Evolutionary conservation across 164 flowering plant genomes (phyloP).

Genomic region (Sextonia rubra): DNA sequence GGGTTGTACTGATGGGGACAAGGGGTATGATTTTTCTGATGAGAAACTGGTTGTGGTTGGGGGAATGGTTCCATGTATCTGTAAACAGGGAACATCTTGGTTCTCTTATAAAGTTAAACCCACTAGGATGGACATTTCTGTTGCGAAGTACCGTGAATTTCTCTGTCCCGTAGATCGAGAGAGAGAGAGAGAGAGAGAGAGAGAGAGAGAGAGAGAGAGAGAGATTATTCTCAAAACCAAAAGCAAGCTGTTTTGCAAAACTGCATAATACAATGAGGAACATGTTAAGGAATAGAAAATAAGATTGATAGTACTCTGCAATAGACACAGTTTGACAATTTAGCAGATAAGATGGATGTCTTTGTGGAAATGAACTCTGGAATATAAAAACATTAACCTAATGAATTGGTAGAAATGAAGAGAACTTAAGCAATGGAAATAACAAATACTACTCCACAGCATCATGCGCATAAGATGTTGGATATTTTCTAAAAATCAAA

Average conservation of each 20-base stretch:
- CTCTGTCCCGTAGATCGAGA: neutral
- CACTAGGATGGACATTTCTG: neutral
- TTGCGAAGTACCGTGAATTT: neutral
- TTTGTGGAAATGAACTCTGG: too few relatives aligned
- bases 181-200: too few relatives aligned
- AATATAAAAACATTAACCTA: too few relatives aligned
- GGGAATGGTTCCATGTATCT: slow-evolving; percentile 30
- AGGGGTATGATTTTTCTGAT: slow-evolving; percentile 19
- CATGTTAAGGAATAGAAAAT: neutral
- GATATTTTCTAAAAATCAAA: too few relatives aligned
- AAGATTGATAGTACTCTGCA: too few relatives aligned
- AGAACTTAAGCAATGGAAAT: too few relatives aligned
- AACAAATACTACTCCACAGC: too few relatives aligned
- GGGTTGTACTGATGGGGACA: slow-evolving; percentile 20
- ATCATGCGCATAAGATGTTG: too few relatives aligned
- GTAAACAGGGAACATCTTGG: slow-evolving; percentile 30
- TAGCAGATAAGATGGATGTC: too few relatives aligned
- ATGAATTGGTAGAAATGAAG: too few relatives aligned
- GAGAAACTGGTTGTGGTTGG: slow-evolving; percentile 3
- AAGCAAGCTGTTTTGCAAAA: neutral
- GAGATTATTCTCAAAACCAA: slow-evolving; percentile 1
- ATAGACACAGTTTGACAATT: too few relatives aligned
- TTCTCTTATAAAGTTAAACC: neutral
- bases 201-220: neutral
- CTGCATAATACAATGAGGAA: neutral